phyloP scores from a whole-genome alignment of 2,329 filamentous ascomycete genomes.

The Calonectria leucothoes region DNA sequence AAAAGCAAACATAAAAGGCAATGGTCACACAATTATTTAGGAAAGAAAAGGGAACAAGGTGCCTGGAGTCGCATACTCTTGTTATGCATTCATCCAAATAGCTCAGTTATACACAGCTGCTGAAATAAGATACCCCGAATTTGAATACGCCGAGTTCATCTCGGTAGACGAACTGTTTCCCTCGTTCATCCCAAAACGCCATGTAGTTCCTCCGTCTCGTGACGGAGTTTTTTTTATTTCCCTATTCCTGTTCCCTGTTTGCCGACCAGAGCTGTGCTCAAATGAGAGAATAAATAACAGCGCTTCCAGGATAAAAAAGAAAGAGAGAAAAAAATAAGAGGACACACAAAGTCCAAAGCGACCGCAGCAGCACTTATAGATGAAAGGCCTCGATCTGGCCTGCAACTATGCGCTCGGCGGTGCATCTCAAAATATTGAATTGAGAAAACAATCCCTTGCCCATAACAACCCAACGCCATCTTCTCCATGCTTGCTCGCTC shows the following conservation, averaged over 20 bases:
- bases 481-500: conserved; percentile 17
- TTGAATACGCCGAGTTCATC: conserved; percentile 34
- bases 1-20: not conserved
- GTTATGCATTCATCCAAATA: conserved; percentile 33
- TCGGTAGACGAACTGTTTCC: conserved; percentile 29
- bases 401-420: not conserved
- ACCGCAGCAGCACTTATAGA: conserved; percentile 1
- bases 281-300: conserved; percentile 37
- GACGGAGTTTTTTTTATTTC: conserved; percentile 28
- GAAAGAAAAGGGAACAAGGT: conserved; percentile 17
- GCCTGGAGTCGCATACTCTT: conserved; percentile 30
- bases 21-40: not conserved
- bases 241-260: conserved; percentile 29
- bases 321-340: conserved; percentile 3
- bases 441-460: not conserved
- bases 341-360: not conserved
- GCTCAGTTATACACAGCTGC: conserved; percentile 32
- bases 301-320: conserved; percentile 26
- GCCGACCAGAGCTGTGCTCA: conserved; percentile 23
- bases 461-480: conserved; percentile 18
- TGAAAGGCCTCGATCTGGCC: not conserved
- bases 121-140: conserved; percentile 42
- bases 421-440: not conserved
- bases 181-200: conserved; percentile 35
- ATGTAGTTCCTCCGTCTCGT: conserved; percentile 22